Evolutionary conservation across 2,329 filamentous ascomycete species (phyloP).

Genomic region (Exophiala bonariae): DNA sequence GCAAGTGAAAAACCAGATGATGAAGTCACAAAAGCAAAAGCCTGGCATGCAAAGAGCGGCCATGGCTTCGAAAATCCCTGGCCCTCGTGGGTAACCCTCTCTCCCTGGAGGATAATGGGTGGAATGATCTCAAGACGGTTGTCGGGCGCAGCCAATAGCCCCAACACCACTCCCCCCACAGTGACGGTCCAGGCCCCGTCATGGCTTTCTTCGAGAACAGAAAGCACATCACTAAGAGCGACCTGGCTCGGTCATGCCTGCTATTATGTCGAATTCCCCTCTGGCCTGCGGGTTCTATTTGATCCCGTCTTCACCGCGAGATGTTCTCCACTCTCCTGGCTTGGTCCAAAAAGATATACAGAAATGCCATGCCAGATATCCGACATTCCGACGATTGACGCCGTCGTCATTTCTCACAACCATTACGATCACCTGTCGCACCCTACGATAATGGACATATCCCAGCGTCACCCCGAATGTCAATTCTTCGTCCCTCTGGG

Average conservation of each 20-base stretch:
- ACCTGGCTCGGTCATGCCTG: slow-evolving; percentile 97
- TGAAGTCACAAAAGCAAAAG: slow-evolving; percentile 36
- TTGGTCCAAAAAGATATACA: slow-evolving; percentile 76
- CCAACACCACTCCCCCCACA: slow-evolving; percentile 65
- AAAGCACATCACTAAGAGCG: slow-evolving; percentile 66
- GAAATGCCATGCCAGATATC: slow-evolving; percentile 71
- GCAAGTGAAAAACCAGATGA: slow-evolving; percentile 38
- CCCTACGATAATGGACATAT: slow-evolving; percentile 69
- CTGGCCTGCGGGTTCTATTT: slow-evolving; percentile 83
- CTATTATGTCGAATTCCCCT: slow-evolving; percentile 87
- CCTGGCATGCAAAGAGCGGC: slow-evolving; percentile 39
- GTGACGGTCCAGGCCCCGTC: slow-evolving; percentile 66
- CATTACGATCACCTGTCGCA: slow-evolving; percentile 93
- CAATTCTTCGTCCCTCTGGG: slow-evolving; percentile 89
- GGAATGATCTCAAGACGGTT: slow-evolving; percentile 39
- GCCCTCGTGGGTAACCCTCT: slow-evolving; percentile 34
- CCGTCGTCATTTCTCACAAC: slow-evolving; percentile 77
- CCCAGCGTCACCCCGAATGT: slow-evolving; percentile 69
- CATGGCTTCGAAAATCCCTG: slow-evolving; percentile 44
- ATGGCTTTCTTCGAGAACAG: slow-evolving; percentile 62
- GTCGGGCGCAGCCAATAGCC: slow-evolving; percentile 52
- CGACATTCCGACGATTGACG: slow-evolving; percentile 66
- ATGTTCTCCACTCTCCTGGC: slow-evolving; percentile 72
- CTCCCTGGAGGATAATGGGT: slow-evolving; percentile 17
- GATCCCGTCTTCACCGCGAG: slow-evolving; percentile 90